These are phyloP conservation scores for Hysterium pulicare DNA, from an alignment of 2,329 filamentous ascomycete species.

Conservation along the genomic window DNA sequence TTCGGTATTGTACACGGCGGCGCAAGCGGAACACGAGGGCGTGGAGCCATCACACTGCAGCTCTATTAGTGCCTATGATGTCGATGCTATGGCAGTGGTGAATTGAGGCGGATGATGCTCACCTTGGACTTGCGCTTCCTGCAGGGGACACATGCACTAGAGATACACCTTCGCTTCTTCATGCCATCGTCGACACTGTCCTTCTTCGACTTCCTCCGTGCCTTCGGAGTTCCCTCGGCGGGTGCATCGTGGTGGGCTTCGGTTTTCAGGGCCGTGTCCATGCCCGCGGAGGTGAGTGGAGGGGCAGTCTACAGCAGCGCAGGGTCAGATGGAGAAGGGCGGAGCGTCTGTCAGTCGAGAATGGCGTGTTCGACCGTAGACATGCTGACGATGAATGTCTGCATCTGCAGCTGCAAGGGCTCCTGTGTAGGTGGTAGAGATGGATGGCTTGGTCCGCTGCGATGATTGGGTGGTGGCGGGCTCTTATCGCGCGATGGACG, in stretches of 20 bases:
- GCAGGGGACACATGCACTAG: constrained; percentile 39
- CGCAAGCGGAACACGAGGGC: constrained; percentile 91
- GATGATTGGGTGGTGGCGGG: too few relatives aligned
- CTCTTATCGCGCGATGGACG: too few relatives aligned
- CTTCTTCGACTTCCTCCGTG: constrained; percentile 32
- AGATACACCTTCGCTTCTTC: constrained; percentile 44
- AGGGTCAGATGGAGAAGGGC: neutral
- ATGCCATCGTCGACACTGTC: constrained; percentile 37
- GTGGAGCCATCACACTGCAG: constrained; percentile 77
- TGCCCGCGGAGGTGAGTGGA: neutral
- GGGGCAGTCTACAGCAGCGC: neutral
- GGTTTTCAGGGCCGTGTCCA: constrained; percentile 1
- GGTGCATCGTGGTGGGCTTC: neutral
- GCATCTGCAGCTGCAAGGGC: too few relatives aligned
- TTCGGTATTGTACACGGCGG: constrained; percentile 84
- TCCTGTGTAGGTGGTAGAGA: too few relatives aligned
- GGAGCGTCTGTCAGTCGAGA: too few relatives aligned
- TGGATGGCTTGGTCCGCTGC: too few relatives aligned
- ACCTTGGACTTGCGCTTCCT: constrained; percentile 41
- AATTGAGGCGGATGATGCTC: constrained; percentile 11
- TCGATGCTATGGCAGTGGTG: constrained; percentile 4
- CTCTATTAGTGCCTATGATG: constrained; percentile 8
- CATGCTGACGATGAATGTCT: too few relatives aligned
- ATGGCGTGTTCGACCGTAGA: too few relatives aligned
- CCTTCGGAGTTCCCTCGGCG: constrained; percentile 17